Percentiles rank a stretch among this genome's conserved stretches.
Conservation (phyloP, 192 early-diverging fungal genomes). For the Backusella westeae region DNA sequence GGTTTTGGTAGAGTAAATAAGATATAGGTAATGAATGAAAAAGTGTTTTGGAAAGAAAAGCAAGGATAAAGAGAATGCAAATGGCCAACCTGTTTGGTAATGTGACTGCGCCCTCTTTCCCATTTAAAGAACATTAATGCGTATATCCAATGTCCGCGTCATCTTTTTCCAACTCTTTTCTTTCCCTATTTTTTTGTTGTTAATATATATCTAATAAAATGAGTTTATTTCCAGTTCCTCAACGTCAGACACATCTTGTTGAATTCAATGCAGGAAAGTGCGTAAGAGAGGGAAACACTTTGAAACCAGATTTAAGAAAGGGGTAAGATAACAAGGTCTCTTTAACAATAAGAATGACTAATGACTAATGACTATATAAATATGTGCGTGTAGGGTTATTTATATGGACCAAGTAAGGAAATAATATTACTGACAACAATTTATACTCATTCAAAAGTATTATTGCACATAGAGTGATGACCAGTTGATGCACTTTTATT, state of each 20-base stretch:
- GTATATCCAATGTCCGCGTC: background rate
- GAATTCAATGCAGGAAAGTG: slow-evolving; percentile 78
- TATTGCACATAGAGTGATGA: slow-evolving; percentile 48
- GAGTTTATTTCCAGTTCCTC: slow-evolving; percentile 28
- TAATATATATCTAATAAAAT: background rate
- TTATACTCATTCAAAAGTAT: background rate
- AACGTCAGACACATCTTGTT: slow-evolving; percentile 30
- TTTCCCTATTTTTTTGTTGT: background rate
- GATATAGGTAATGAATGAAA: too few species aligned
- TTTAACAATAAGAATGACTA: background rate
- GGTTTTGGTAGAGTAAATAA: too few species aligned
- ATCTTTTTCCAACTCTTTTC: background rate
- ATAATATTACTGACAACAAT: background rate
- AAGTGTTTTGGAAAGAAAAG: too few species aligned
- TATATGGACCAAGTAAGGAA: slow-evolving; percentile 59
- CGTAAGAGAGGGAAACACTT: slow-evolving; percentile 61
- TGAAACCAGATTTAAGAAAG: slow-evolving; percentile 72
- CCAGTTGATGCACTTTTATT: slow-evolving; percentile 75
- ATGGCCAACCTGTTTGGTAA: background rate
- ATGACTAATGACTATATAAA: background rate
- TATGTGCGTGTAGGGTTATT: slow-evolving; percentile 24
- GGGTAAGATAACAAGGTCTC: slow-evolving; percentile 41
- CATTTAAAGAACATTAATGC: background rate
- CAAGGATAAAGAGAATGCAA: background rate
- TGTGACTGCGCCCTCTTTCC: background rate